Evolutionary conservation across 805 yeast genomes (phyloP), one percentile per base, ranked within the genome.

Genomic region (Maudiozyma serrabonitensis): DNA sequence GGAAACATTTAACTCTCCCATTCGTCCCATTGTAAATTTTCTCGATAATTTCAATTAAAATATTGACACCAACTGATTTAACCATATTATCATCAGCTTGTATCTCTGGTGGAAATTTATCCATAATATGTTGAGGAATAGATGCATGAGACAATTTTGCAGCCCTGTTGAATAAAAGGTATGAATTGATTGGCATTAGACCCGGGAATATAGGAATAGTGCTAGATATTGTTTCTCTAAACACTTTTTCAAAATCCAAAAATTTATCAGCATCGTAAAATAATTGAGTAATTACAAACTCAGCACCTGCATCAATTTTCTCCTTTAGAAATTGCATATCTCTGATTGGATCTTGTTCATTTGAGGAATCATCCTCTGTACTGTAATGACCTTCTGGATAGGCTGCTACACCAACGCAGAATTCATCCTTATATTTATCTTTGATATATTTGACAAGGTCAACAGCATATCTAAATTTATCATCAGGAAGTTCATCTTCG

Each of bases 321-420:
- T 87, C 95, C 46, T 81, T 78, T 66, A 93, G 74, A 61, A 67
- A 88, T 6, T 93, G 91, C 44, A 91, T 60, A 66, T 91, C 99
- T 44, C 75, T 75, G 21, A 64, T 62, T 0, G 83, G 80, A 58
- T 80, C 77, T 64, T 89, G 96, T 35, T 73, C 74, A 8, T 79
- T 67, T 43, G 69, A 74, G 28, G 48, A 46, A 39, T 47, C 46
- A 23, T 23, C 45, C 21, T 44, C 48, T 19, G 13, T 19, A 37
- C 47, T 43, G 15, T 46, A 51, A 68, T 91, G 97, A 18, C 99
- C 99, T 64, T 91, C 99, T 8, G 99, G 96, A 66, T 91, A 91
- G 1, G 95, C 97, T 1, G 99, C 99, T 15, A 91, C 99, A 52
- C 99, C 99, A 49, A 91, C 74, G 62, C 96, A 86, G 69, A 91